These are phyloP conservation scores for Chenopodium suecicum DNA, from an alignment of 148 eudicot genomes.

Conservation along the genomic window DNA sequence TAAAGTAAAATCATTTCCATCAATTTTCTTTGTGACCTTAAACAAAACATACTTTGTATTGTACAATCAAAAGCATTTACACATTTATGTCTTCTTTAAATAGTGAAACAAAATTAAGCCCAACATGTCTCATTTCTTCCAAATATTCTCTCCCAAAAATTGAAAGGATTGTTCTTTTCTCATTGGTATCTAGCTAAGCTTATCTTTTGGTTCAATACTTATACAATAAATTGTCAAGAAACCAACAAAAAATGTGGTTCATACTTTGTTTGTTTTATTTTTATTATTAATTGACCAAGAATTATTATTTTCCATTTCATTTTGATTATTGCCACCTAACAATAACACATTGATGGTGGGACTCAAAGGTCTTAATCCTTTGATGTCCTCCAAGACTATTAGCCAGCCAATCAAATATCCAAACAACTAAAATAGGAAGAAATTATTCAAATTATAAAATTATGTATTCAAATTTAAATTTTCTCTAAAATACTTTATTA, in stretches of 20 bases:
- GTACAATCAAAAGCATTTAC: no score
- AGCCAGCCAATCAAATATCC: constrained; percentile 2
- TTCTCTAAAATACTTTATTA: neutral
- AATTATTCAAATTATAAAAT: neutral
- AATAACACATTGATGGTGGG: neutral
- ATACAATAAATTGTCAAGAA: constrained; percentile 2
- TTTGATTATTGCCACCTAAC: neutral
- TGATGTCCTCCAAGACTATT: neutral
- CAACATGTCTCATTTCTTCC: constrained; percentile 4
- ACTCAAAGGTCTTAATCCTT: constrained; percentile 12
- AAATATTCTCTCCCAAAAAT: neutral
- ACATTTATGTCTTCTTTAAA: neutral
- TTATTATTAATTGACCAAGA: constrained; percentile 2
- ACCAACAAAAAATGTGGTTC: constrained; percentile 6
- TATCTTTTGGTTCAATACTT: neutral
- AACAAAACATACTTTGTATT: no score
- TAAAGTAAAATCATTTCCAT: no score
- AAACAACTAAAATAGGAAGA: neutral
- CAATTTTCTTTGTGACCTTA: no score
- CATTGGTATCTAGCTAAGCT: constrained; percentile 5
- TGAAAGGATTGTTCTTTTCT: constrained; percentile 9
- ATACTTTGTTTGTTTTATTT: neutral
- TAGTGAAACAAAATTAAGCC: neutral
- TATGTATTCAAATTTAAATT: neutral
- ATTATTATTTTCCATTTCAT: neutral